Evolutionary conservation across 108 stramenopile species (phyloP), one percentile per base, ranked within the genome.

Genomic region (Skeletonema grethae): DNA sequence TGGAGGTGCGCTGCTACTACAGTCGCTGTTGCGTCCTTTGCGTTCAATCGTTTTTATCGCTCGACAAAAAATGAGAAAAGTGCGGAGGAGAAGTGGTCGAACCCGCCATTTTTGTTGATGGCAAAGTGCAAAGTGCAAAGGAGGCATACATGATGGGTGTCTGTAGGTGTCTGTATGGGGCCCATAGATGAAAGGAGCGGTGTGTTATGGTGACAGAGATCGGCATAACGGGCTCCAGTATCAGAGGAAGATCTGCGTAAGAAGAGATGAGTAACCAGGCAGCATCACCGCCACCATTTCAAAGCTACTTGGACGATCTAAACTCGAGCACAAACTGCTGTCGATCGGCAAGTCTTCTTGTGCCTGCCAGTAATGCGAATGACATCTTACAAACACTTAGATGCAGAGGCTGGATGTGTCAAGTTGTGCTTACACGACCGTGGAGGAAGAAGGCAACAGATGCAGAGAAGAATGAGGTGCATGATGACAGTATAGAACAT

Each of bases 301-400:
- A 58, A 13, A 64, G 55, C 72, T 73, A 73, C 24, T 41, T 73
- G 15, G 39, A 57, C 13, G 39, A 65, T 35, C 36, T 73, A 18
- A 73, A 73, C 41, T 73, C 72, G 0, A 73, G 63, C 34, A 57
- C 62, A 29, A 29, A 34, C 7, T 65, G 72, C 41, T 73, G 72
- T 46, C 72, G 64, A 58, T 73, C 72, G 12, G 72, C 64, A 43
- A 73, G 72, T 57, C 64, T 73, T 32, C 72, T 73, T 24, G 34
- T 73, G 3, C 63, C 72, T 55, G 65, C 57, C 56, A 12, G 10
- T 18, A 29, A 32, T 41, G 63, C 72, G 11, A 73, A 65, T 39
- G 64, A 65, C 13, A 46, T 65, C 25, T 56, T 73, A 13, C 30
- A 29, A 13, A 56, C 32, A 11, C 57, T 73, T 55, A 39, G 72